A percentile compares a stretch with the other conserved stretches of the same genome.
Evolutionary conservation across 2,329 filamentous ascomycete genomes (phyloP).

Genomic region (Venturia pyrina): DNA sequence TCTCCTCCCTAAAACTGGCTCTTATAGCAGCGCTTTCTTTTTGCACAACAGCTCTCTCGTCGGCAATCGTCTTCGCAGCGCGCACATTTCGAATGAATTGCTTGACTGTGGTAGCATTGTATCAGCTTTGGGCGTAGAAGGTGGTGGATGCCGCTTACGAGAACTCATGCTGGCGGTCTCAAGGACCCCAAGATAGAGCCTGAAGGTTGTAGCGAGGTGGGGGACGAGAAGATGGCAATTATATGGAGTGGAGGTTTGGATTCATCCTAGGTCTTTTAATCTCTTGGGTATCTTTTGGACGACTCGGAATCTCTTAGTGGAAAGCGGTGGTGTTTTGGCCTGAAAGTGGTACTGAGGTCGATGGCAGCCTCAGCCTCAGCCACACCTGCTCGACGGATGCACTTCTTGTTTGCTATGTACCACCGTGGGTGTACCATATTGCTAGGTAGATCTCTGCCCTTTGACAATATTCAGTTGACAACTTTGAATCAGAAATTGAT

Average conservation of each 20-base stretch:
- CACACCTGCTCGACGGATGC: neutral
- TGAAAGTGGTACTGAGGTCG: neutral
- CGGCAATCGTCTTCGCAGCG: slow-evolving; percentile 96
- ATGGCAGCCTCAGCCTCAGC: neutral
- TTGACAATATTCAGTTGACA: no score
- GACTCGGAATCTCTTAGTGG: neutral
- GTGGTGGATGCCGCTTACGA: slow-evolving; percentile 13
- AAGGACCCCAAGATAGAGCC: slow-evolving; percentile 33
- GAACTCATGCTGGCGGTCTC: slow-evolving; percentile 39
- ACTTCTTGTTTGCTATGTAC: neutral
- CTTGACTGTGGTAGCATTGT: slow-evolving; percentile 57
- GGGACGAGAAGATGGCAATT: neutral
- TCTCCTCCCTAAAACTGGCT: slow-evolving; percentile 96
- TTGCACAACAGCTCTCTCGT: slow-evolving; percentile 95
- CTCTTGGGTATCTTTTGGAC: neutral
- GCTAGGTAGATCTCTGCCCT: no score
- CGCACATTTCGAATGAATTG: slow-evolving; percentile 99
- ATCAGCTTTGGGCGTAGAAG: slow-evolving; percentile 1
- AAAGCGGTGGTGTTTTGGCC: neutral
- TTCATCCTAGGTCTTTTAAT: neutral
- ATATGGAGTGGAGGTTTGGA: neutral
- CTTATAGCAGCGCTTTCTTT: slow-evolving; percentile 98
- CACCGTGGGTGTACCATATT: no score
- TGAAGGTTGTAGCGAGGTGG: slow-evolving; percentile 15
- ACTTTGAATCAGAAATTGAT: no score